Percentiles rank a stretch among this genome's conserved stretches.
These are phyloP conservation scores for Santalum album DNA, from an alignment of 164 flowering plant genomes.

Conservation along the genomic window DNA sequence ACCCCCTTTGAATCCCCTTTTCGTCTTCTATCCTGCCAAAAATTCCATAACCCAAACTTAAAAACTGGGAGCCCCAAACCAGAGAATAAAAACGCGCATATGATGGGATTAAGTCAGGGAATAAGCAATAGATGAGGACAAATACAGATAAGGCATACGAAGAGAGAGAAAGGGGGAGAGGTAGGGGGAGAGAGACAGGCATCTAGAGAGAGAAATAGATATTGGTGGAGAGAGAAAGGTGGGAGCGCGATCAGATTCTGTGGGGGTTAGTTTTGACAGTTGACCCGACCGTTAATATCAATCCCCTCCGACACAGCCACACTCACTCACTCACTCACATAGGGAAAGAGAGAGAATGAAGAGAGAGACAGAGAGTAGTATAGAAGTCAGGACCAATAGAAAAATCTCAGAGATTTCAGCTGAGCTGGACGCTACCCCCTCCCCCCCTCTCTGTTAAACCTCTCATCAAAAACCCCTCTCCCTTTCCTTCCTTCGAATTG, in stretches of 20 bases:
- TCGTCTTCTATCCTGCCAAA: slow-evolving; percentile 29
- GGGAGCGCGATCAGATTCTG: slow-evolving; percentile 40
- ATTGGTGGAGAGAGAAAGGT: slow-evolving; percentile 12
- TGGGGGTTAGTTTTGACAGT: slow-evolving; percentile 46
- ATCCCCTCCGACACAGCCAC: slow-evolving; percentile 15
- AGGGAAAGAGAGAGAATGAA: slow-evolving; percentile 10
- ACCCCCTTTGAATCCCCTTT: slow-evolving; percentile 18
- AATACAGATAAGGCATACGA: slow-evolving; percentile 19
- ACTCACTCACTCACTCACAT: background rate
- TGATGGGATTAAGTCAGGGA: background rate
- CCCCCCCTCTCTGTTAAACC: slow-evolving; percentile 1
- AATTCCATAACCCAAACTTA: slow-evolving; percentile 3
- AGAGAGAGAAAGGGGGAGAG: background rate
- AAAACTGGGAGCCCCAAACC: slow-evolving; percentile 1
- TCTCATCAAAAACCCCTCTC: slow-evolving; percentile 1
- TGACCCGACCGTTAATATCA: slow-evolving; percentile 46
- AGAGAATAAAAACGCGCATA: background rate
- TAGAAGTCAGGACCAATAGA: slow-evolving; percentile 28
- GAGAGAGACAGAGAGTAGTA: slow-evolving; percentile 13
- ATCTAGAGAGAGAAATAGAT: slow-evolving; percentile 15
- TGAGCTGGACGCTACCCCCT: slow-evolving; percentile 25
- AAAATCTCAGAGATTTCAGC: slow-evolving; percentile 18
- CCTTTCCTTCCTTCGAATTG: background rate
- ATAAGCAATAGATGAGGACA: slow-evolving; percentile 14
- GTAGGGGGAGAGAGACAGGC: slow-evolving; percentile 14